Evolutionary conservation across 768 basidiomycete genomes (phyloP), one percentile per base, ranked within the genome.

Genomic region (Lyophyllum semitale): DNA sequence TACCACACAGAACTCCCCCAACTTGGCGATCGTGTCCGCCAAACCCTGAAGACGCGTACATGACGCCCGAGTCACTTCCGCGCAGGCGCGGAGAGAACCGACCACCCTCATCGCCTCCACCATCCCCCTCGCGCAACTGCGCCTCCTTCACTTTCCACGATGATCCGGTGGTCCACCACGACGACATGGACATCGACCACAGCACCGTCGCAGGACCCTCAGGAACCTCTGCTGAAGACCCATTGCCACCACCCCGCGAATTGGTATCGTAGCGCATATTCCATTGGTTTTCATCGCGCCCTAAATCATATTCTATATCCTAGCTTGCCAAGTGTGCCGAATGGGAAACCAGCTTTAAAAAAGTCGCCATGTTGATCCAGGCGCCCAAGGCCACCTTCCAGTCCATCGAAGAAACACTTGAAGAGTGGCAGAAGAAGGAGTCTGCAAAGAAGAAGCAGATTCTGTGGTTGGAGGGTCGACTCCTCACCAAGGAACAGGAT

Each of bases 161-260:
- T 40, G 48, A 29, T 17, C 22, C 38, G 17, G 12, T 37, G 12
- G 46, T 20, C 23, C 17, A 37, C 32, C 29, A 33, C 22, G 33
- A 43, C 20, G 13, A 49, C 41, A 53, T 58, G 57, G 45, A 58
- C 33, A 29, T 49, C n/a, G 52, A 58, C 26, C 20, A 58, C 13
- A n/a, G 37, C 30, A n/a, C 48, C 17, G n/a, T 37, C 17, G 22
- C 37, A 9, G 30, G 40, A 6, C 51, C 38, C 17, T 51, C 51
- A 12, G 27, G 29, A 8, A 12, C 29, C 4, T 51, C 51, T 9
- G 4, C 22, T 12, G 48, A 48, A 6, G 27, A 25, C 32, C 8
- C 17, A 22, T 12, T 15, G 6, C 4, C 13, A 8, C 6, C 17
- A 18, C 26, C 44, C 2, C 8, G 4, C 15, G 33, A 35, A 15